Base-by-base conservation (phyloP, 1,284 basidiomycete species). In the Malassezia restricta region DNA sequence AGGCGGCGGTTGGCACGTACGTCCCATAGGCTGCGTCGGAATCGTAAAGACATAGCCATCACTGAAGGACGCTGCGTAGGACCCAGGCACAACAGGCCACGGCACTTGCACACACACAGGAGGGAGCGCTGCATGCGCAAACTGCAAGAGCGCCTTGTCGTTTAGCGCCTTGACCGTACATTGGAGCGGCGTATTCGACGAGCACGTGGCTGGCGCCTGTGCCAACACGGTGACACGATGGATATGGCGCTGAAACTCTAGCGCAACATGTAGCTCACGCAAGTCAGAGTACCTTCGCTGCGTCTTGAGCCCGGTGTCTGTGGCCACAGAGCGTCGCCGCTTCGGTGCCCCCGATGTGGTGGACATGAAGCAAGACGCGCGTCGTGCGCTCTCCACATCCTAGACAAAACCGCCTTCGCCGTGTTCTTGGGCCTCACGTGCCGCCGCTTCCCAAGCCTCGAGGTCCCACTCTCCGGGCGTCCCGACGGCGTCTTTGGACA, bases 381-480 rank as follows among this genome's bases (percentile, higher is more conserved):
- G 20, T 4, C 20, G 20, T 24, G 20, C 20, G 20, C 20, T 24
- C 41, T 43, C 41, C 41, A 43, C 41, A 43, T 28, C 20, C 20
- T 24, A 24, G 20, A 49, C 43, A 29, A 40, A 58, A 14, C 45
- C 41, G 40, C 56, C 56, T n/a, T 51, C 48, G 20, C 48, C 49
- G 9, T 44, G 38, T 2, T 33, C 40, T 1, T 35, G 44, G 24
- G 51, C 52, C 15, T 54, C 56, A 14, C 24, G 28, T 12, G 51
- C 56, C 7, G 49, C 44, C 7, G 31, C 27, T 12, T 58, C 52
- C n/a, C 54, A 48, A 24, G 46, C 48, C 28, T 49, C 48, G 20
- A 58, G 48, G 42, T 58, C 56, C 56, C 56, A 58, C 8, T 29
- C 47, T 9, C 51, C 51, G 2, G 51, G 51, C 40, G 30, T 39